Conservation (phyloP, 1,284 basidiomycete species). For the Fomes fomentarius region DNA sequence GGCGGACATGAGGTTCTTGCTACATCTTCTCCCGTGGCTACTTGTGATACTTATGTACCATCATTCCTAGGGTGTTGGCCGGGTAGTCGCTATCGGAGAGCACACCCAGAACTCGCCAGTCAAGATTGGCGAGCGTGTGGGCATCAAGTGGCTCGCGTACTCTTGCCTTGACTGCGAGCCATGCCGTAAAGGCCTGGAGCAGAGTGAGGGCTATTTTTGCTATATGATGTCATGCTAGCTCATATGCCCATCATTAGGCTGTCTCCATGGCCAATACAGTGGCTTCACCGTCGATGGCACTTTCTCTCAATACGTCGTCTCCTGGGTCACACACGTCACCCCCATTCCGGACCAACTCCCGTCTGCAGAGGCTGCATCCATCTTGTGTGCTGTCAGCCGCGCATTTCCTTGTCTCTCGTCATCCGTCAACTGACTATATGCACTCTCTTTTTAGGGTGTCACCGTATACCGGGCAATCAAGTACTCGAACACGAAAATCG, state of each 20-base stretch:
- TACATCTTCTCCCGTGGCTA: background rate
- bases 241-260: constrained; percentile 46
- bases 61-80: constrained; percentile 61
- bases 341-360: constrained; percentile 74
- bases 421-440: background rate
- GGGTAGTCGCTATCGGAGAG: constrained; percentile 78
- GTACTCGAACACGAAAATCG: constrained; percentile 66
- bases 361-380: constrained; percentile 76
- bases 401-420: background rate
- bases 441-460: constrained; percentile 50
- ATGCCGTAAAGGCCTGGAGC: constrained; percentile 75
- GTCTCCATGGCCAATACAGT: constrained; percentile 60
- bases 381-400: constrained; percentile 76
- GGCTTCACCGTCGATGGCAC: constrained; percentile 85
- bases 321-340: constrained; percentile 53
- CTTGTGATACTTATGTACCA: background rate
- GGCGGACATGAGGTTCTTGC: constrained; percentile 73
- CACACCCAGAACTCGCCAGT: constrained; percentile 64
- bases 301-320: constrained; percentile 78
- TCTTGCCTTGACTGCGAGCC: constrained; percentile 68
- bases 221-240: constrained; percentile 18
- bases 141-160: constrained; percentile 77
- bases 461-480: constrained; percentile 88
- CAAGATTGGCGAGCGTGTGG: constrained; percentile 80
- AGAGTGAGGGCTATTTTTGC: constrained; percentile 44